A percentile compares a stretch with the other conserved stretches of the same genome.
Evolutionary conservation across 257 asterid genomes (phyloP).

Genomic region (Fraxinus quadrangulata): DNA sequence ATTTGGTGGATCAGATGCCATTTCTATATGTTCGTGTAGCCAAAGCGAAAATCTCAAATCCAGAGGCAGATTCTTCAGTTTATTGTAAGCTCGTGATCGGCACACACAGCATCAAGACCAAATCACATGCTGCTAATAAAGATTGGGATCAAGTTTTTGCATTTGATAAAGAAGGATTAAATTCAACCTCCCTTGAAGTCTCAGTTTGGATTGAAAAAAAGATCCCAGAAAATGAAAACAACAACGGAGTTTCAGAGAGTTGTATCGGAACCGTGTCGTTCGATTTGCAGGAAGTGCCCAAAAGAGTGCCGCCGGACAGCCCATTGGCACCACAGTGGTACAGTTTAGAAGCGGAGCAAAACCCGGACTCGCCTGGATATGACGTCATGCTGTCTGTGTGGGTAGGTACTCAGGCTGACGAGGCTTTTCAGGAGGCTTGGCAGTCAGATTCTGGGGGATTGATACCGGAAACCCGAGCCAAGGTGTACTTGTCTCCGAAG

Average conservation of each 20-base stretch:
- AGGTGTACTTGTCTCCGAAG: constrained; percentile 90
- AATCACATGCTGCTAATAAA: constrained; percentile 39
- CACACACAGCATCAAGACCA: constrained; percentile 66
- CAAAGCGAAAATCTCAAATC: constrained; percentile 58
- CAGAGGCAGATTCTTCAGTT: constrained; percentile 44
- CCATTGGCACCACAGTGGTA: constrained; percentile 94
- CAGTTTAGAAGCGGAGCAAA: constrained; percentile 59
- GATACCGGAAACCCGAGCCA: constrained; percentile 93
- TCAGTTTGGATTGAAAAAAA: constrained; percentile 55
- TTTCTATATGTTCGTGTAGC: constrained; percentile 76
- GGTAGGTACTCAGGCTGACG: constrained; percentile 92
- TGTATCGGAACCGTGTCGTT: constrained; percentile 71
- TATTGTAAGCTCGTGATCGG: constrained; percentile 79
- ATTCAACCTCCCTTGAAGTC: constrained; percentile 72
- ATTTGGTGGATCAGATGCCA: constrained; percentile 88
- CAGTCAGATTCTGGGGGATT: constrained; percentile 94
- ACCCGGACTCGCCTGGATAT: constrained; percentile 39
- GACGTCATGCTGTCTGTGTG: constrained; percentile 89
- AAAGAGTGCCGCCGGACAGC: constrained; percentile 85
- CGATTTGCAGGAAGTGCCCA: constrained; percentile 84
- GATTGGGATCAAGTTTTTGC: constrained; percentile 95
- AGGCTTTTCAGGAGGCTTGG: constrained; percentile 96
- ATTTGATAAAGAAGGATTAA: constrained; percentile 71
- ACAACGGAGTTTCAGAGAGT: constrained; percentile 22
- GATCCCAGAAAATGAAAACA: constrained; percentile 34